Percentiles rank a stretch among this genome's conserved stretches.
These are phyloP conservation scores for Anaeramoeba flamelloides DNA, from an alignment of 78 protist species.

Conservation along the genomic window DNA sequence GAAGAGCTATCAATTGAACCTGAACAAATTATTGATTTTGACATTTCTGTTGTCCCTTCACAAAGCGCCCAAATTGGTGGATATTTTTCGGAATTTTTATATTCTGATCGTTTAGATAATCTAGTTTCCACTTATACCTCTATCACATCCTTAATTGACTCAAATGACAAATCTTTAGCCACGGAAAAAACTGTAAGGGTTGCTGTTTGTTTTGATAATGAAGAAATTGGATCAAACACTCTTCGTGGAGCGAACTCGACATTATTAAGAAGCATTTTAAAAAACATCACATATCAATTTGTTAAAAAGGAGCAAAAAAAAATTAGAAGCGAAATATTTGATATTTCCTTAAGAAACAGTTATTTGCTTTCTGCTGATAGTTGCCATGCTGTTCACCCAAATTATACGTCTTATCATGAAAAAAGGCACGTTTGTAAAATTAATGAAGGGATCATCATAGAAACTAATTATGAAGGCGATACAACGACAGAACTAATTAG, in stretches of 20 bases:
- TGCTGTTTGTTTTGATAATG: not conserved
- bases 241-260: not conserved
- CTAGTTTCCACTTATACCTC: not conserved
- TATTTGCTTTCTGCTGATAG: not conserved
- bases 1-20: not conserved
- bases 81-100: not conserved
- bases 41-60: not conserved
- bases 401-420: not conserved
- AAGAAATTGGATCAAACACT: not conserved
- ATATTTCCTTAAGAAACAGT: not conserved
- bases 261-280: not conserved
- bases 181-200: not conserved
- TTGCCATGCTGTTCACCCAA: not conserved
- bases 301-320: too few relatives aligned
- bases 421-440: not conserved
- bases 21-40: not conserved
- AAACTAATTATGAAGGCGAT: not conserved
- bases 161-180: not conserved
- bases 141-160: not conserved
- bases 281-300: not conserved
- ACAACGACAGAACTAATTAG: not conserved
- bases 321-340: too few relatives aligned
- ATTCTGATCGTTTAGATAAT: not conserved
- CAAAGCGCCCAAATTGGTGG: not conserved
- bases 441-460: not conserved